A percentile compares a stretch with the other conserved stretches of the same genome.
Conservation (phyloP, 495 filamentous ascomycete species). For the Cercophora sp. region DNA sequence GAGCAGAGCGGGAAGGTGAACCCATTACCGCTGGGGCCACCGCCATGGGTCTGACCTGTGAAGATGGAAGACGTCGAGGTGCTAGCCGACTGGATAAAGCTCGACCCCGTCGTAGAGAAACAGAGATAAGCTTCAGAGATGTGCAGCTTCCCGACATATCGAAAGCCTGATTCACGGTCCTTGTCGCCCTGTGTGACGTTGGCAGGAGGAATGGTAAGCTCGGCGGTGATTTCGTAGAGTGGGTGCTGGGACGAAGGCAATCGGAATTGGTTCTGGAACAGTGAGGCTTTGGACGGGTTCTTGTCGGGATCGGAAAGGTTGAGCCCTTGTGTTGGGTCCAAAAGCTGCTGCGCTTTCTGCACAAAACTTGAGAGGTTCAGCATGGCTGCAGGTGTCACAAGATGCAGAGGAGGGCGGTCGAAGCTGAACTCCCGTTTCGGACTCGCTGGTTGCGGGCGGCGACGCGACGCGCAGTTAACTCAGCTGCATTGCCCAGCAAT, state of each 20-base stretch:
- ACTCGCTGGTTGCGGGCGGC: neutral
- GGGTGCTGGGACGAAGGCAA: constrained; percentile 88
- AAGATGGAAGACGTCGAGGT: constrained; percentile 69
- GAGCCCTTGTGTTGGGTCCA: constrained; percentile 73
- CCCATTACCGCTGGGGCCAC: constrained; percentile 90
- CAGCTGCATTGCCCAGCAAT: constrained; percentile 1
- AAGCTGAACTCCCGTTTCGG: no score
- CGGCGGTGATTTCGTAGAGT: constrained; percentile 91
- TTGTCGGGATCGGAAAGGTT: constrained; percentile 64
- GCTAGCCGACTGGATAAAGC: constrained; percentile 75
- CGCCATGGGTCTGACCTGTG: constrained; percentile 84
- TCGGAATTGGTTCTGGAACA: constrained; percentile 95
- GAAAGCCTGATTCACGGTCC: constrained; percentile 64
- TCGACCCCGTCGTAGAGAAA: constrained; percentile 90
- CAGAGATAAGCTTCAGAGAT: constrained; percentile 91
- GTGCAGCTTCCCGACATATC: constrained; percentile 90
- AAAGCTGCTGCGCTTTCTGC: constrained; percentile 86
- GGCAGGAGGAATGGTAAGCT: constrained; percentile 76
- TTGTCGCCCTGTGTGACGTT: constrained; percentile 57
- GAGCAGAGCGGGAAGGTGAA: constrained; percentile 94
- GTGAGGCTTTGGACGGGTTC: constrained; percentile 81
- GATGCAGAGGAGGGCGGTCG: no score
- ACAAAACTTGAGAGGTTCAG: constrained; percentile 80
- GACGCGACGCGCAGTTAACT: constrained; percentile 3
- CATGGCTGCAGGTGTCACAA: constrained; percentile 26